Evolutionary conservation across 2,329 filamentous ascomycete genomes (phyloP).

Genomic region (Beauveria medogensis): DNA sequence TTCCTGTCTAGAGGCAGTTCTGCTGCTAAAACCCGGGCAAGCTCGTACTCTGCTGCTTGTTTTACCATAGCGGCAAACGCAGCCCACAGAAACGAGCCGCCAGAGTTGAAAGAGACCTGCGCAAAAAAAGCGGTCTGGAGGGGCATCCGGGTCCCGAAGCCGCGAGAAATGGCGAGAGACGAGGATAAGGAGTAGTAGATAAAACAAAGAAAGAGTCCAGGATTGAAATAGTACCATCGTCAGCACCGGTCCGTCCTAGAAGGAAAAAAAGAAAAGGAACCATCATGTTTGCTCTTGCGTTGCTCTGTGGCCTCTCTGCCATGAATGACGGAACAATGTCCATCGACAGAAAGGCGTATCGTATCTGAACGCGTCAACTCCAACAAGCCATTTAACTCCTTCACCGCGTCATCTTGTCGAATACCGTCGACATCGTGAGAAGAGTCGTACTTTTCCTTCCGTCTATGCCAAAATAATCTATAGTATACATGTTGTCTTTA

Average conservation of each 20-base stretch:
- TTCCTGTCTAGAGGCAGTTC: neutral
- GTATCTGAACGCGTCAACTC: slow-evolving; percentile 49
- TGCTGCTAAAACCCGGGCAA: neutral
- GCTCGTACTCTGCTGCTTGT: neutral
- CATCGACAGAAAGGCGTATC: slow-evolving; percentile 51
- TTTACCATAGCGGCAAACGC: neutral
- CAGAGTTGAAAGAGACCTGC: too few species aligned
- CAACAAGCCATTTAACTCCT: neutral
- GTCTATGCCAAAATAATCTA: slow-evolving; percentile 8
- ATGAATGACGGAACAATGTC: slow-evolving; percentile 26
- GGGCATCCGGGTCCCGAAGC: neutral
- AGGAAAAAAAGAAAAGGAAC: neutral
- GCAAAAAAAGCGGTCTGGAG: neutral
- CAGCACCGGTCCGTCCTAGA: neutral
- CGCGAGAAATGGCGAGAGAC: too few species aligned
- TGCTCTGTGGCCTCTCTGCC: slow-evolving; percentile 51
- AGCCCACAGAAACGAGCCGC: neutral
- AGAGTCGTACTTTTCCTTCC: slow-evolving; percentile 9
- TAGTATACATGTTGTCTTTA: slow-evolving; percentile 3
- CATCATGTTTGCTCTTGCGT: slow-evolving; percentile 45
- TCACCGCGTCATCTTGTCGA: slow-evolving; percentile 21
- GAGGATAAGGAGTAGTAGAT: neutral
- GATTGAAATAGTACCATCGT: neutral
- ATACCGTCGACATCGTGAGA: slow-evolving; percentile 5
- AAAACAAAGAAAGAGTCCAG: neutral